Base-by-base conservation (phyloP, 2,329 filamentous ascomycete species). In the Colletotrichum destructivum region DNA sequence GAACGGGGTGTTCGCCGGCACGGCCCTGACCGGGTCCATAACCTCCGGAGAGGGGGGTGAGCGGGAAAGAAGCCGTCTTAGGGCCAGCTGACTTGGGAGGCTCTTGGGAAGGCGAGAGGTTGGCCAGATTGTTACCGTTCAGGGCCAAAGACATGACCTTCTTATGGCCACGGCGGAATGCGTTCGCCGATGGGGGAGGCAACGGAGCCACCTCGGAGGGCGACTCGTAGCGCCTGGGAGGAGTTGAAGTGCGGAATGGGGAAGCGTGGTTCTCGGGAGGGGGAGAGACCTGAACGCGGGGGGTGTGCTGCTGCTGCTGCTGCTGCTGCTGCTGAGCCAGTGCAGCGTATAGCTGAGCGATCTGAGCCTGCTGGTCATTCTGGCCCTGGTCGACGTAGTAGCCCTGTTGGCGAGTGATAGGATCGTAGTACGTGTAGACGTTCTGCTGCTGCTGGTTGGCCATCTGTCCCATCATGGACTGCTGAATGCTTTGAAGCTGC, bases 1-100 rank as follows among this genome's bases (percentile, higher is more conserved):
- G 95, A 63, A 94, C 85, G 11, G 96, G 96, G 80, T 99, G 96
- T 84, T 98, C 96, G 76, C 96, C 96, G 78, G 95, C 95, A 80
- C 96, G 94, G 71, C 88, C 94, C 81, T 98, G 95, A 65, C 96
- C 96, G 69, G 96, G 96, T 57, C 95, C 96, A 79, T 98, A 98
- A 8, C 92, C 93, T 73, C 95, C 95, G 47, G 92, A 95, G 82
- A 92, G 84, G 2, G 94, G 95, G 8, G 94, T 96, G 47, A 91
- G 86, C 7, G 96, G 94, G 81, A 98, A 93, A 47, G 90, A 90
- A 52, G 93, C 90, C 47, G 94, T 93, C 85, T 95, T 96, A 69
- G 94, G 94, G 0, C 88, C 93, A 49, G 90, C 86, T 35, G 89
- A 89, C 81, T 88, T 91, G 60, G 87, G 86, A 2, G 81, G 81